These are phyloP conservation scores for Gonium pectorale DNA, from an alignment of 139 green algal species.

Conservation along the genomic window DNA sequence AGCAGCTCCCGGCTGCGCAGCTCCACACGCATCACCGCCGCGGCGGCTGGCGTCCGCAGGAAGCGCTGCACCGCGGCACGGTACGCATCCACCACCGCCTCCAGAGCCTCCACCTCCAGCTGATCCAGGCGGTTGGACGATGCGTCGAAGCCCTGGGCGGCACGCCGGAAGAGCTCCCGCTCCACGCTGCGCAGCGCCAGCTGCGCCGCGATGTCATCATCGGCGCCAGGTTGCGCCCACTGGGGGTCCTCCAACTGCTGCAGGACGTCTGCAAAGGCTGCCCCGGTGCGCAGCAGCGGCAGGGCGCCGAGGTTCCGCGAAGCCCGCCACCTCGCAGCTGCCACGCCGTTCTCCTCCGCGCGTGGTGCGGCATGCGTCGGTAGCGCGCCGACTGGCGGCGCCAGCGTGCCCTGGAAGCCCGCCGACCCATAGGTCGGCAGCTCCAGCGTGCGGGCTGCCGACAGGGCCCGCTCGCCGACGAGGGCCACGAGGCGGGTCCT, in stretches of 20 bases:
- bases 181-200: slow-evolving; percentile 54
- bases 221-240: not conserved
- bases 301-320: slow-evolving; percentile 49
- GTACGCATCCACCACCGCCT: slow-evolving; percentile 54
- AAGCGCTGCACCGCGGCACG: slow-evolving; percentile 16
- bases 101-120: slow-evolving; percentile 36
- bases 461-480: slow-evolving; percentile 12
- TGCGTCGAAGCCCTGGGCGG: slow-evolving; percentile 2
- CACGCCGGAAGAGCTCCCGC: slow-evolving; percentile 50
- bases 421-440: not conserved
- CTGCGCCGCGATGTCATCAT: slow-evolving; percentile 43
- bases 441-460: not conserved
- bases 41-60: not conserved
- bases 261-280: not conserved
- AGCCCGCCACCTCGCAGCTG: slow-evolving; percentile 16
- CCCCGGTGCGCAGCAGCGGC: not conserved
- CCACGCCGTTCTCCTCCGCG: not conserved
- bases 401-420: not conserved
- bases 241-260: not conserved
- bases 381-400: slow-evolving; percentile 14
- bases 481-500: not conserved
- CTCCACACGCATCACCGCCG: slow-evolving; percentile 52
- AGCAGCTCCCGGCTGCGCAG: slow-evolving; percentile 61
- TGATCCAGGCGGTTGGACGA: not conserved
- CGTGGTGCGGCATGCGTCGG: not conserved